Base-by-base conservation (phyloP, 2,329 filamentous ascomycete species). In the Diaporthe ampelina region DNA sequence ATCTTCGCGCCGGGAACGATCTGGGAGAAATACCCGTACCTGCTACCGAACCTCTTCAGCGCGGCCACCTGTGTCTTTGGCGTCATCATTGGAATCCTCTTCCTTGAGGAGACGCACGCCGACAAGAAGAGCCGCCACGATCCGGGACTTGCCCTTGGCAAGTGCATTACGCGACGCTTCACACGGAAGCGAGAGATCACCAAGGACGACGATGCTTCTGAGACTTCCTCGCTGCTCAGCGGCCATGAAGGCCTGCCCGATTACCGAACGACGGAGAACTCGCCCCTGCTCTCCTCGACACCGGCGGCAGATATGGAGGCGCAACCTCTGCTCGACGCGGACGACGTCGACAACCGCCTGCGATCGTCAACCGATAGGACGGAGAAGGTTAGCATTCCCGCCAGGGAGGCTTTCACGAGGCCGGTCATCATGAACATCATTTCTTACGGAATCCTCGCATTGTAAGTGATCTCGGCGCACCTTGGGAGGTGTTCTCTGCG, bases 91-190 rank as follows among this genome's bases (percentile, higher is more conserved):
- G 95, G 95, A 24, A 86, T 97, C 72, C 84, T 98, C 26, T 98
- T 98, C 81, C 87, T 99, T 72, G 95, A 99, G 81, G 97, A 99
- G 85, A 98, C 97, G 1, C 97, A 99, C 81, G 90, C 92, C 67
- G 91, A 94, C 81, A 94, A 94, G 86, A 97, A 94, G 85, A 83
- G 91, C 77, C 88, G 92, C 73, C 91, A 90, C 58, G 97, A 99
- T 82, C 86, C 89, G 48, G 95, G 96, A 7, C 84, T 94, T 19
- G 93, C 96, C 81, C 80, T 94, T 29, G 96, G 97, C 74, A 88
- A 92, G 79, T 94, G 91, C 87, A 85, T 98, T 50, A 77, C 91
- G 24, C 83, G 83, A 6, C 83, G 86, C 70, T 78, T 90, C 15
- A 79, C 82, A 1, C 77, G 82, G 61, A 82, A 82, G 75, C 81